Percentiles rank a stretch among this genome's conserved stretches.
phyloP scores from a whole-genome alignment of 2,329 filamentous ascomycete species.

The Botrytis pseudocinerea region DNA sequence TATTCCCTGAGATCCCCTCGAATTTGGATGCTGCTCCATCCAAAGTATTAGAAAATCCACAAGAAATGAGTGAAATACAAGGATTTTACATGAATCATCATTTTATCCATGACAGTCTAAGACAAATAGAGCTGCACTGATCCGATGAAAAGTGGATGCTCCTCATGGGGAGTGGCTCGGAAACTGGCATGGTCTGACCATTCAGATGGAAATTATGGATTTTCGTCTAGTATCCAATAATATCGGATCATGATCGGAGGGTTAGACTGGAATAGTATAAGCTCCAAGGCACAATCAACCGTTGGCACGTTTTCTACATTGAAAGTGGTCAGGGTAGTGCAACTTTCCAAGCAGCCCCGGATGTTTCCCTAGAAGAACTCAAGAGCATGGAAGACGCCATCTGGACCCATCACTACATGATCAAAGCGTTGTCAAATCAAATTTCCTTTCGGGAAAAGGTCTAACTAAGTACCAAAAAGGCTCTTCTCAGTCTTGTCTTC shows the following conservation, averaged over 20 bases:
- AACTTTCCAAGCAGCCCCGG: conserved; percentile 6
- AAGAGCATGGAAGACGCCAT: conserved; percentile 22
- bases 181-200: background rate
- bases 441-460: conserved; percentile 15
- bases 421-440: conserved; percentile 10
- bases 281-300: background rate
- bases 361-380: conserved; percentile 9
- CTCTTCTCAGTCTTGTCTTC: background rate
- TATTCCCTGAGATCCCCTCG: background rate
- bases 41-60: conserved; percentile 17
- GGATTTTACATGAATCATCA: conserved; percentile 15
- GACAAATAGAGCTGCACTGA: background rate
- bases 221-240: conserved; percentile 10
- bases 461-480: background rate
- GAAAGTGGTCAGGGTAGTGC: background rate
- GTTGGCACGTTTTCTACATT: conserved; percentile 22
- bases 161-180: background rate
- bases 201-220: background rate
- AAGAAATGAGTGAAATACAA: conserved; percentile 10
- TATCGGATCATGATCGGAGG: background rate
- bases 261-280: conserved; percentile 2
- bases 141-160: conserved; percentile 4
- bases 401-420: conserved; percentile 19
- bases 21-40: conserved; percentile 8
- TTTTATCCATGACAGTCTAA: conserved; percentile 16